Evolutionary conservation across 2,329 filamentous ascomycete genomes (phyloP).

Genomic region (Epichloe glyceriae): DNA sequence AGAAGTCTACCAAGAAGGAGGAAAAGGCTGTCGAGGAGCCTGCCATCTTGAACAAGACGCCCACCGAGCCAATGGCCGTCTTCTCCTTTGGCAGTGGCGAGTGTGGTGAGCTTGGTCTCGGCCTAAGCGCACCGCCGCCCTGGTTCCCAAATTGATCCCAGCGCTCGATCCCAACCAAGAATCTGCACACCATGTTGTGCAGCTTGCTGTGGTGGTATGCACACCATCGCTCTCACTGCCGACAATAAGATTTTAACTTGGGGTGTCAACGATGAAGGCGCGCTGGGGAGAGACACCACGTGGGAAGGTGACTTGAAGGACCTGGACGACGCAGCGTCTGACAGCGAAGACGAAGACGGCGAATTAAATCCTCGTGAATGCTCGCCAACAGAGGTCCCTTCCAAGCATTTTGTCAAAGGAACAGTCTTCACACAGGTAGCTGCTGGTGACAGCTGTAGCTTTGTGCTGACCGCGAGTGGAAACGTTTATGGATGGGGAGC

Average conservation of each 20-base stretch:
- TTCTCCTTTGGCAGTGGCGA: conserved; percentile 72
- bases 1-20: conserved; percentile 1
- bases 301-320: conserved; percentile 53
- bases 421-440: conserved; percentile 52
- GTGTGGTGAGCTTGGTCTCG: conserved; percentile 72
- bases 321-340: conserved; percentile 36
- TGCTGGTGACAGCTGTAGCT: conserved; percentile 62
- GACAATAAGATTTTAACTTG: conserved; percentile 75
- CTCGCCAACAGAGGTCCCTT: conserved; percentile 48
- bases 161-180: conserved; percentile 58
- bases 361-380: conserved; percentile 61
- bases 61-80: conserved; percentile 52
- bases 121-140: conserved; percentile 35
- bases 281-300: conserved; percentile 60
- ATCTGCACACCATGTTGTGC: conserved; percentile 54
- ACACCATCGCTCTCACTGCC: conserved; percentile 60
- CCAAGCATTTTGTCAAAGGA: conserved; percentile 44
- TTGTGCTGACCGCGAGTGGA: conserved; percentile 63
- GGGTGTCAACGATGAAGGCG: conserved; percentile 79
- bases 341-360: conserved; percentile 47
- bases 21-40: conserved; percentile 21
- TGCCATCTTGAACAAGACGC: conserved; percentile 21
- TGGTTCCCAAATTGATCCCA: conserved; percentile 39
- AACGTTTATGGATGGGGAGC: conserved; percentile 75
- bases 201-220: conserved; percentile 75